A percentile compares a stretch with the other conserved stretches of the same genome.
Evolutionary conservation across 2,329 filamentous ascomycete species (phyloP).

Genomic region (Talaromyces islandicus): DNA sequence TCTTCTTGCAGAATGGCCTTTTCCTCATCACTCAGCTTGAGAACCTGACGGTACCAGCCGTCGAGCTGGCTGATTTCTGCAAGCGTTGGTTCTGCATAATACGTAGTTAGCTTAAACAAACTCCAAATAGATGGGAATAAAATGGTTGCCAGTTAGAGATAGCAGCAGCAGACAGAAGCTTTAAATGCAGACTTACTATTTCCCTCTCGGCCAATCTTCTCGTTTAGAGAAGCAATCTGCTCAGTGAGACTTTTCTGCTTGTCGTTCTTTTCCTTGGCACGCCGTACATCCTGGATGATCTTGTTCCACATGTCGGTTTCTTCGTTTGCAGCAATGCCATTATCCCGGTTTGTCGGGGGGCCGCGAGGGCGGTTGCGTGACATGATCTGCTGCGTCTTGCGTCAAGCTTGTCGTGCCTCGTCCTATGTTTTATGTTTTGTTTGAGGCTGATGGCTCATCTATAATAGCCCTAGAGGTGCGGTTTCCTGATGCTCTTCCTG

Average conservation of each 20-base stretch:
- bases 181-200: constrained; percentile 30
- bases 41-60: constrained; percentile 39
- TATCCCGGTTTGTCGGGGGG: constrained; percentile 31
- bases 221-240: constrained; percentile 37
- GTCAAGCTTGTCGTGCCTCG: not conserved
- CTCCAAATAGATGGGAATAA: not conserved
- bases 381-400: constrained; percentile 18
- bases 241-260: constrained; percentile 33
- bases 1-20: constrained; percentile 43
- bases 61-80: constrained; percentile 40
- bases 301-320: constrained; percentile 42
- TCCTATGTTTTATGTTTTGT: not conserved
- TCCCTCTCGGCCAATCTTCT: constrained; percentile 38
- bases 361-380: constrained; percentile 38
- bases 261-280: constrained; percentile 40
- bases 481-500: not conserved
- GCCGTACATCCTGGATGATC: constrained; percentile 36
- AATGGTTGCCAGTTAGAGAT: not conserved
- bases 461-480: not conserved
- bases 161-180: not conserved
- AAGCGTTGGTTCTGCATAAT: constrained; percentile 29
- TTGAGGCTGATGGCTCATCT: not conserved
- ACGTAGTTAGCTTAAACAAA: not conserved
- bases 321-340: constrained; percentile 39
- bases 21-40: constrained; percentile 44